A percentile compares a stretch with the other conserved stretches of the same genome.
phyloP scores from a whole-genome alignment of 768 basidiomycete species.

The Kondoa subrosea region DNA sequence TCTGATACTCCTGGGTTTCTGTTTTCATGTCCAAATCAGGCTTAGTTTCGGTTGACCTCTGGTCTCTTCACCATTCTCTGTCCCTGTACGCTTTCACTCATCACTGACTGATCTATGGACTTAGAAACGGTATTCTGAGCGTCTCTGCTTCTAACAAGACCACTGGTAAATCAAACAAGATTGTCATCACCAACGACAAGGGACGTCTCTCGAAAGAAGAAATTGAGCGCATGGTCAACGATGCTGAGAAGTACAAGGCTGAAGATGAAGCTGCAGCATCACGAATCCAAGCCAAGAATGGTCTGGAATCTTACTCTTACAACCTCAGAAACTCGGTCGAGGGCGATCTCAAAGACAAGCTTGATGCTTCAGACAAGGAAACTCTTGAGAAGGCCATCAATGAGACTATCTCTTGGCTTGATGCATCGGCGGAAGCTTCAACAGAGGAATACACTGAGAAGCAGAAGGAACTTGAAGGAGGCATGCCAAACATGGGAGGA shows the following conservation, averaged over 20 bases:
- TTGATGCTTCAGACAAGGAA: constrained; percentile 66
- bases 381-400: constrained; percentile 66
- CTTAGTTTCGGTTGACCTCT: no score
- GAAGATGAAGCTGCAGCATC: constrained; percentile 44
- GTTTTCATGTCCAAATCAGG: no score
- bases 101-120: no score
- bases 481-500: constrained; percentile 44
- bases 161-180: constrained; percentile 36
- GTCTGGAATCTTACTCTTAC: constrained; percentile 83
- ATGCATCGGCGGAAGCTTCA: constrained; percentile 64
- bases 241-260: constrained; percentile 85
- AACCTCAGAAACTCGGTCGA: constrained; percentile 77
- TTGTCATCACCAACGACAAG: constrained; percentile 92
- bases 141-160: constrained; percentile 63
- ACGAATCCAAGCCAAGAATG: constrained; percentile 70
- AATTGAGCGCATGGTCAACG: constrained; percentile 90
- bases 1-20: no score
- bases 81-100: no score
- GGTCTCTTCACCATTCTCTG: no score
- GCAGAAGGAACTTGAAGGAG: constrained; percentile 79
- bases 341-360: constrained; percentile 72
- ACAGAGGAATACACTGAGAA: constrained; percentile 85
- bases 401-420: constrained; percentile 70
- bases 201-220: constrained; percentile 93
- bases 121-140: no score